Base-by-base conservation (phyloP, 805 yeast species). In the Schwanniomyces occidentalis region DNA sequence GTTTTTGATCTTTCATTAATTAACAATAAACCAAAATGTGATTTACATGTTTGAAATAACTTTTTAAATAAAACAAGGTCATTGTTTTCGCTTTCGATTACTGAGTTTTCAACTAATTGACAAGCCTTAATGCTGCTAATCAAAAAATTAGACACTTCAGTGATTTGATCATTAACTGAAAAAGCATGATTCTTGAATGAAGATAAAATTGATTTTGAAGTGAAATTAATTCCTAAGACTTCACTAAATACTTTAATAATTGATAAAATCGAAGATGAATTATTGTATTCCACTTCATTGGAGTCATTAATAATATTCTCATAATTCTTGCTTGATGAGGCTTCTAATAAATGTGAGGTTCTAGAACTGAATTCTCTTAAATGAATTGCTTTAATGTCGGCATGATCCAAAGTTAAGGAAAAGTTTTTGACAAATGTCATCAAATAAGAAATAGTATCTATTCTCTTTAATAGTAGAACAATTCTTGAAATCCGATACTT, bases 331-430 rank as follows among this genome's bases (percentile, higher is more conserved):
- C 47, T 45, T 8, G 71, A 61, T 1, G 88, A 80, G 1, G 85
- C 86, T 48, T 79, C 85, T 34, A 82, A 66, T 33, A 82, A 59
- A 53, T 82, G 85, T 0, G 86, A 78, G 0, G 87, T 80, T 53
- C 90, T 65, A 36, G 83, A 82, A 1, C 84, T 75, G 31, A 82
- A 63, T 25, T 76, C 75, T 38, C 82, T 69, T 38, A 81, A 56
- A 46, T 80, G 80, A 4, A 79, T 54, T 1, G 78, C 82, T 44
- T 68, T 71, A 29, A 78, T 61, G 6, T 58, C 56, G 16, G 34
- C 14, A n/a, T 27, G 29, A 27, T 52, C 22, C 46, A 49, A 36
- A 13, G 48, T 48, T 3, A 43, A 43, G 14, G 59, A 46, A 28
- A 60, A 51, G 19, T 49, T 47, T 23, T 57, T 57, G 19, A 56